These are phyloP conservation scores for Pleochaeta shiraiana DNA, from an alignment of 2,329 filamentous ascomycete species.

Conservation along the genomic window DNA sequence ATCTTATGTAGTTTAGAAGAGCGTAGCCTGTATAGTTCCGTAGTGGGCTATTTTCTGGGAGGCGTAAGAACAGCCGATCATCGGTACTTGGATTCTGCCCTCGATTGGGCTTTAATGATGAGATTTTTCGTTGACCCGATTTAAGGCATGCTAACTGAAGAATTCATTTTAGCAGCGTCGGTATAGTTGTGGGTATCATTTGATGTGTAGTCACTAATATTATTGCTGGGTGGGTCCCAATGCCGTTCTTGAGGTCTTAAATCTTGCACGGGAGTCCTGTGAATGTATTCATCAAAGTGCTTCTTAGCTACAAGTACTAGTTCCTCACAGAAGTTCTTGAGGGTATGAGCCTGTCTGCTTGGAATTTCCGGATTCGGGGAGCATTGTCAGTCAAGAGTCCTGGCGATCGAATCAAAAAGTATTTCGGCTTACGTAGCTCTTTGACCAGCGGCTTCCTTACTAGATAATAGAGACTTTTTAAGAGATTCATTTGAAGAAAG, in stretches of 20 bases:
- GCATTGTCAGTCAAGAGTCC: background rate
- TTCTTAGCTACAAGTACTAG: background rate
- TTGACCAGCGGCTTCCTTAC: background rate
- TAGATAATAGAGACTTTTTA: background rate
- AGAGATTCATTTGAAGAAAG: background rate
- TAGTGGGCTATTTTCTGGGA: background rate
- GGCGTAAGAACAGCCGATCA: background rate
- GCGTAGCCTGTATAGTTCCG: background rate
- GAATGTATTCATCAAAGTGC: background rate
- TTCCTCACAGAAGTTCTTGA: background rate
- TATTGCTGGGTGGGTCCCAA: background rate
- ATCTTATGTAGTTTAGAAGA: background rate
- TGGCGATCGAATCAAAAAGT: background rate
- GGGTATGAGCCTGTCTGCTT: background rate
- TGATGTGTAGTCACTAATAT: background rate
- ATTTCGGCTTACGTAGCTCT: background rate
- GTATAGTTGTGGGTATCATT: background rate
- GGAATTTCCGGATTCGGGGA: background rate
- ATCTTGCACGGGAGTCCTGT: background rate
- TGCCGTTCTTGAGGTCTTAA: background rate
- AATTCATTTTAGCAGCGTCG: background rate
- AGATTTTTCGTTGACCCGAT: background rate
- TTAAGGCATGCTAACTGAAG: background rate
- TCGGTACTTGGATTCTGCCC: background rate
- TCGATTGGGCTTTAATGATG: background rate